Evolutionary conservation across 2,329 filamentous ascomycete species (phyloP).

Genomic region (Rutstroemia sp.): DNA sequence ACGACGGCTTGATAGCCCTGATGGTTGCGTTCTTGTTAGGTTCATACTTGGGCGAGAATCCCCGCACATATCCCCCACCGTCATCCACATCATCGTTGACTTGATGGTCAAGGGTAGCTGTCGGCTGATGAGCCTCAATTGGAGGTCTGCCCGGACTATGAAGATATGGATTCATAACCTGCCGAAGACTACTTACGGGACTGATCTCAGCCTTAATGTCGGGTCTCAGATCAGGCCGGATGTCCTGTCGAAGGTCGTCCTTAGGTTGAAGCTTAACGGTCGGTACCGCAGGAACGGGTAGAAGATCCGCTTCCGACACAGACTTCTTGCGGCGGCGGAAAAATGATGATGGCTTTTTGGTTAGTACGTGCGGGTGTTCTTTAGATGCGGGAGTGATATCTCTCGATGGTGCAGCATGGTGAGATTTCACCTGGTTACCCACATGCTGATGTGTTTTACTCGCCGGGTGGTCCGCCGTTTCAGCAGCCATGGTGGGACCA

Average conservation of each 20-base stretch:
- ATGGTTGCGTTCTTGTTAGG: conserved; percentile 67
- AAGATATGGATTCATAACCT: conserved; percentile 83
- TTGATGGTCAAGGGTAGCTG: conserved; percentile 16
- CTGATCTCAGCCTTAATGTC: conserved; percentile 34
- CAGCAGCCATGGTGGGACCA: conserved; percentile 32
- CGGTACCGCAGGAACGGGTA: conserved; percentile 41
- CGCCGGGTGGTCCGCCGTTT: conserved; percentile 33
- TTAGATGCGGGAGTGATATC: conserved; percentile 25
- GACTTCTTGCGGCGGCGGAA: conserved; percentile 93
- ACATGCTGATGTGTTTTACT: conserved; percentile 35
- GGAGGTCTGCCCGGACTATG: conserved; percentile 20
- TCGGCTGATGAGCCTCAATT: conserved; percentile 15
- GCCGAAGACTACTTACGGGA: conserved; percentile 71
- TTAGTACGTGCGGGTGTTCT: conserved; percentile 39
- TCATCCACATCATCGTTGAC: conserved; percentile 20
- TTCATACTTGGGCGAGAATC: conserved; percentile 71
- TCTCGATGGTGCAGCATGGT: conserved; percentile 18
- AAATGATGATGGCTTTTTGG: conserved; percentile 91
- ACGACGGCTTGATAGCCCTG: conserved; percentile 40
- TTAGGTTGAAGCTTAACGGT: conserved; percentile 11
- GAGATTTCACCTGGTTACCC: conserved; percentile 40
- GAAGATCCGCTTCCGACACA: conserved; percentile 58
- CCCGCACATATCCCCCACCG: conserved; percentile 34
- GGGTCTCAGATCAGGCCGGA: conserved; percentile 3
- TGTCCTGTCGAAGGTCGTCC: conserved; percentile 16